Conservation (phyloP, 257 asterid genomes). For the Osmanthus fragrans region DNA sequence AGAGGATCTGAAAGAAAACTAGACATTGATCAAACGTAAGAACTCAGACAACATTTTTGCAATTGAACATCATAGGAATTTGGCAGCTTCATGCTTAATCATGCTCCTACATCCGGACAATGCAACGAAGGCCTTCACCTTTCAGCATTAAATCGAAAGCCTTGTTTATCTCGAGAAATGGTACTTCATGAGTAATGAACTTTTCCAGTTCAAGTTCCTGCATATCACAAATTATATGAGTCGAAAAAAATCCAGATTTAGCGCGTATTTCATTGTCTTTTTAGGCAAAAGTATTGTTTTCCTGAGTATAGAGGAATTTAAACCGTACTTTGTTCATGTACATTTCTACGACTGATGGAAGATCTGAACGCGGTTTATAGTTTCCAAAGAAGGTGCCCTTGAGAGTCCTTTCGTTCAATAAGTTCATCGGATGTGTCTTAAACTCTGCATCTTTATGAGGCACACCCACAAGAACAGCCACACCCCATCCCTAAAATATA, state of each 20-base stretch:
- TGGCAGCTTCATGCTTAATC: background rate
- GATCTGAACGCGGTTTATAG: conserved; percentile 47
- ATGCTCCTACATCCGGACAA: conserved; percentile 29
- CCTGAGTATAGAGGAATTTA: background rate
- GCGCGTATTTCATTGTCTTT: background rate
- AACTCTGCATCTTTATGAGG: conserved; percentile 48
- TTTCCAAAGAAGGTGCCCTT: conserved; percentile 57
- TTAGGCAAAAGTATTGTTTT: background rate
- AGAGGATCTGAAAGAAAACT: background rate
- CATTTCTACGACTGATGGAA: conserved; percentile 52
- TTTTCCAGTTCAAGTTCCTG: conserved; percentile 51
- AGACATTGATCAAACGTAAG: background rate
- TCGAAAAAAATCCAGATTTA: background rate
- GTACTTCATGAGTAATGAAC: conserved; percentile 39
- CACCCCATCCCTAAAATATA: conserved; percentile 51
- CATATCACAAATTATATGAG: background rate
- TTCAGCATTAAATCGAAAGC: conserved; percentile 42
- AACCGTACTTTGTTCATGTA: conserved; percentile 42
- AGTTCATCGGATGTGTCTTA: conserved; percentile 48
- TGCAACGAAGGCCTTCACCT: conserved; percentile 46
- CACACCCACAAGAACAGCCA: conserved; percentile 60
- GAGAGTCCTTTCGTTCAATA: conserved; percentile 47
- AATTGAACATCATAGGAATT: background rate
- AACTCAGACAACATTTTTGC: background rate
- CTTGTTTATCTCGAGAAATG: conserved; percentile 44